Conservation (phyloP, 176 grass and related monocot genomes). For the Oryza longistaminata region DNA sequence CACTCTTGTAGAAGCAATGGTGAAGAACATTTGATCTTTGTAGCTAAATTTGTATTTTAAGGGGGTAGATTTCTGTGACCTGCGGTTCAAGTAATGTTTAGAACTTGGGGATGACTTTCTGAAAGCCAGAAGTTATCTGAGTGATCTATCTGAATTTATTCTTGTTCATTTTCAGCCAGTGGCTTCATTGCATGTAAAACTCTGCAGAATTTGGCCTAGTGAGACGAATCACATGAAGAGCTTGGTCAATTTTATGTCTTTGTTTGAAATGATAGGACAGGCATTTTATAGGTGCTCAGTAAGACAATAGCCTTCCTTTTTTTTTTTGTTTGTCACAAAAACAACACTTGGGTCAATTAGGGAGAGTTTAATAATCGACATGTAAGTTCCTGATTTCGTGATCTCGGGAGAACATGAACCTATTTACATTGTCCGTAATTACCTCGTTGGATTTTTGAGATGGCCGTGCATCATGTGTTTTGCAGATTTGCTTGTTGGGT, state of each 20-base stretch:
- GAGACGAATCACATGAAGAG: neutral
- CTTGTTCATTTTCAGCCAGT: neutral
- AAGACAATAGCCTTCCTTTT: neutral
- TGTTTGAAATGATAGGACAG: neutral
- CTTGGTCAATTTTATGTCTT: neutral
- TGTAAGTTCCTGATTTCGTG: neutral
- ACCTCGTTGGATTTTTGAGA: neutral
- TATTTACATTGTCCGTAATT: neutral
- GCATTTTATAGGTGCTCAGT: neutral
- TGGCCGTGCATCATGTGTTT: conserved; percentile 12
- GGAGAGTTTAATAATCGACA: neutral
- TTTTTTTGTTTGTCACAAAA: neutral
- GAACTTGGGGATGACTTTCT: neutral
- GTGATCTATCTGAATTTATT: neutral
- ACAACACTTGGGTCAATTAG: neutral
- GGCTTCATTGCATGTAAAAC: neutral
- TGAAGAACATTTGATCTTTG: neutral
- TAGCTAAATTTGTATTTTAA: neutral
- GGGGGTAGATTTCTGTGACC: neutral
- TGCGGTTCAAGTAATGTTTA: neutral
- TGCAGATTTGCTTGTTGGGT: conserved; percentile 87
- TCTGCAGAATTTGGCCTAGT: neutral
- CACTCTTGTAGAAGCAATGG: neutral
- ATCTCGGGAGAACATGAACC: neutral
- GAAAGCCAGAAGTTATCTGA: neutral